Evolutionary conservation across 2,329 filamentous ascomycete species (phyloP), one percentile per base, ranked within the genome.

Genomic region (Aspergillus costaricaensis): DNA sequence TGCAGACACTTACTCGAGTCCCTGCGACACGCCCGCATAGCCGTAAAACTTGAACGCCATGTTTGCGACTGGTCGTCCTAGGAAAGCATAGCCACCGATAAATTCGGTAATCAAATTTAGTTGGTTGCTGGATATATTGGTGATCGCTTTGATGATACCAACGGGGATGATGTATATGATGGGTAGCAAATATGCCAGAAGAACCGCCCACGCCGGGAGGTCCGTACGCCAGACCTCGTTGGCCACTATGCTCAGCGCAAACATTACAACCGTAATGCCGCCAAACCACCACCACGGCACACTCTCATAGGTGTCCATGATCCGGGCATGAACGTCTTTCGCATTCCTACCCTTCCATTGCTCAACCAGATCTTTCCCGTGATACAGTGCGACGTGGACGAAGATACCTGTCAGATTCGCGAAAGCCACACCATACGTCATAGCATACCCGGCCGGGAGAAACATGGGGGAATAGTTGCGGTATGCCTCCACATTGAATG

Each of bases 31-130:
- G 72, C 83, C 86, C 55, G 89, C 83, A 72, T 88, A 89, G 60
- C 87, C 86, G 68, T 89, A 90, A 68, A 88, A 89, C 72, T 90
- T 90, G 77, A 91, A 91, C 74, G 89, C 84, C 81, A 82, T 82
- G 61, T 81, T 82, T 36, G 80, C 81, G 10, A 83, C 68, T 0
- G 80, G 80, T 32, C 71, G 72, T 4, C 80, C 80, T 19, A 79
- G 72, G 58, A 82, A 80, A 44, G 80, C 72, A 68, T 81, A 82
- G 1, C 81, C 81, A 1, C 78, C 80, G 53, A 82, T 79, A 53
- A 83, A 81, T 63, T 82, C 80, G 9, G 79, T 77, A 25, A 83
- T 69, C 6, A 82, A 70, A 58, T 82, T 82, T 10, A 83, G 66
- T 56, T 77, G 73, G 56, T 83, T 83, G 32, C 78, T 79, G 58